Percentiles rank a stretch among this genome's conserved stretches.
Conservation (phyloP, 257 asterid genomes). For the Cynanchum wilfordii region DNA sequence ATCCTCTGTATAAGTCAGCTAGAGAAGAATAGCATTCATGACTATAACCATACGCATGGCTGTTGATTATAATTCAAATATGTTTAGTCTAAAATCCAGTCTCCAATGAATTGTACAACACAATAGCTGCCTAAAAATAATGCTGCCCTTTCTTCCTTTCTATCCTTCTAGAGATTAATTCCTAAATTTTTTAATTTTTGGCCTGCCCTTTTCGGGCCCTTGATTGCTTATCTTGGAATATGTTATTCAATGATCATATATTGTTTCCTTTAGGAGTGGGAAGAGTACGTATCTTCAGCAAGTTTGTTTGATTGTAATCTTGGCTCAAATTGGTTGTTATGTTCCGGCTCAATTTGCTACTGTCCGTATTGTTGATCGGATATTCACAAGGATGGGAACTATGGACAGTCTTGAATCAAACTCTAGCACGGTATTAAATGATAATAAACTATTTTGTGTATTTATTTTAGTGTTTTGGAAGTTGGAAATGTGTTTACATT, state of each 20-base stretch:
- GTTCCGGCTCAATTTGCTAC: conserved; percentile 92
- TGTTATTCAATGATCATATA: not conserved
- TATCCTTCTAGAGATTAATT: not conserved
- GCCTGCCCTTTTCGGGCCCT: not conserved
- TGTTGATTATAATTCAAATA: not conserved
- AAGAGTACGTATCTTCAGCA: conserved; percentile 98
- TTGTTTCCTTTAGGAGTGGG: conserved; percentile 73
- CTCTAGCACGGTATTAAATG: conserved; percentile 76
- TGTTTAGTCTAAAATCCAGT: not conserved
- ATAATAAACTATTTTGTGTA: not conserved
- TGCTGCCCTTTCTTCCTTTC: not conserved
- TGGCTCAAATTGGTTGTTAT: conserved; percentile 97
- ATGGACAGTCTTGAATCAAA: conserved; percentile 87
- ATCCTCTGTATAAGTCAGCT: not conserved
- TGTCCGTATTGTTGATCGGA: conserved; percentile 79
- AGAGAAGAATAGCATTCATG: not conserved
- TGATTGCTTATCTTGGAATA: not conserved
- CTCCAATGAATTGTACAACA: not conserved
- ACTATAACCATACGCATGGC: not conserved
- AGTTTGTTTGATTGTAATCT: conserved; percentile 80
- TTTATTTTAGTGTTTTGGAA: not conserved
- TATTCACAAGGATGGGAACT: conserved; percentile 98
- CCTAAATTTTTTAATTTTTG: not conserved
- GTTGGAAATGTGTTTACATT: not conserved
- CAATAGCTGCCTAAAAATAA: not conserved